A percentile compares a stretch with the other conserved stretches of the same genome.
Evolutionary conservation across 1,284 basidiomycete species (phyloP).

Genomic region (Anthracocystis panici-leucophaei): DNA sequence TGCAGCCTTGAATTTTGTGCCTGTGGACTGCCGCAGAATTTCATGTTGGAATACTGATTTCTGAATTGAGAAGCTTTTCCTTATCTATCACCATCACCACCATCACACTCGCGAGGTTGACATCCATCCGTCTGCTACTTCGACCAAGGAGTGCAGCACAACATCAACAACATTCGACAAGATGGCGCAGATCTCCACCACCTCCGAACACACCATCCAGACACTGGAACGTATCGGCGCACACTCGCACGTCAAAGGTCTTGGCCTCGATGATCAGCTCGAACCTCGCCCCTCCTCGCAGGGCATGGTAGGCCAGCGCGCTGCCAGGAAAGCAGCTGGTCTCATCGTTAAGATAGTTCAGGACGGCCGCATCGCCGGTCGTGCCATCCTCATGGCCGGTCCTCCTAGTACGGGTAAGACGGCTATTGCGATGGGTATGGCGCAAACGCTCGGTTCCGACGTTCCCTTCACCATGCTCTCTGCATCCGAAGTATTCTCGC

Average conservation of each 20-base stretch:
- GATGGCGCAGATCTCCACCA: constrained; percentile 63
- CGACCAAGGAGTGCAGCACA: neutral
- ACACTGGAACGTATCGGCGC: constrained; percentile 67
- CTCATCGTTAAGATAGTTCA: constrained; percentile 99
- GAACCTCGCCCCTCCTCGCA: constrained; percentile 87
- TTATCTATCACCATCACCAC: constrained; percentile 1
- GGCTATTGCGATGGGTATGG: constrained; percentile 95
- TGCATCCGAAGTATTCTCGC: constrained; percentile 95
- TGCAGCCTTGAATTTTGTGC: neutral
- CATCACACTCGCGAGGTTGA: constrained; percentile 2
- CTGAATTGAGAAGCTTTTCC: neutral
- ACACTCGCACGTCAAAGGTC: constrained; percentile 69
- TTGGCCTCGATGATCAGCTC: constrained; percentile 89
- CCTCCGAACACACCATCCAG: constrained; percentile 59
- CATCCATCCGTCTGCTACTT: constrained; percentile 18
- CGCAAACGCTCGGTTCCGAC: constrained; percentile 89
- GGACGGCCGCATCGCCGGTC: constrained; percentile 91
- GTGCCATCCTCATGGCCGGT: constrained; percentile 94
- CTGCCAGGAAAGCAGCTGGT: constrained; percentile 94
- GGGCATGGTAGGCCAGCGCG: constrained; percentile 96
- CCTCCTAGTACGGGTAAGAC: constrained; percentile 97
- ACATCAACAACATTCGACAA: constrained; percentile 1
- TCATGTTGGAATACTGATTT: neutral
- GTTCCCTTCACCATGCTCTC: constrained; percentile 98
- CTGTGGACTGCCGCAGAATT: constrained; percentile 8